phyloP scores from a whole-genome alignment of 139 green algal species.

The Pseudopediastrum boryanum region DNA sequence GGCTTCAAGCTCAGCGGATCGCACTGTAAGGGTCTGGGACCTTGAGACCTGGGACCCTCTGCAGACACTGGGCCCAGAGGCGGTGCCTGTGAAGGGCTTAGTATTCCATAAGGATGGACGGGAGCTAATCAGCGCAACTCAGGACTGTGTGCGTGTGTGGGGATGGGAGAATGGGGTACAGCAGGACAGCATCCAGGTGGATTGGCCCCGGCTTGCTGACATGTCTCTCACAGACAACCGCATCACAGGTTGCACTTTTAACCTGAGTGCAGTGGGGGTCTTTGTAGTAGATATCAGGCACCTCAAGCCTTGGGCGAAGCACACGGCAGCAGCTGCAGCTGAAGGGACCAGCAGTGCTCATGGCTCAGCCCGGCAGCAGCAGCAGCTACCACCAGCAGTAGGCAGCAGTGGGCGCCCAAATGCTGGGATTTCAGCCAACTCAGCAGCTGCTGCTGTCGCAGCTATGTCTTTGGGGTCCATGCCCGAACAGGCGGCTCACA shows the following conservation, averaged over 20 bases:
- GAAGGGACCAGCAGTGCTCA: no score
- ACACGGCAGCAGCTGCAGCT: slow-evolving; percentile 1
- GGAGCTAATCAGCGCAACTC: slow-evolving; percentile 63
- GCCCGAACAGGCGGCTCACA: not conserved
- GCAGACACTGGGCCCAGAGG: slow-evolving; percentile 64
- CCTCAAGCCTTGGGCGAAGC: not conserved
- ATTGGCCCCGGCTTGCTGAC: slow-evolving; percentile 59
- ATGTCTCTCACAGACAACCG: slow-evolving; percentile 48
- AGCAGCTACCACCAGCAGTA: not conserved
- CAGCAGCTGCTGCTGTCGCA: not conserved
- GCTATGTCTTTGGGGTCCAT: no score
- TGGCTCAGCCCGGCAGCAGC: slow-evolving; percentile 5
- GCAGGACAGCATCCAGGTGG: slow-evolving; percentile 70
- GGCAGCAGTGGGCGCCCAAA: no score
- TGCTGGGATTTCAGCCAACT: no score
- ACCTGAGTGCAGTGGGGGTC: slow-evolving; percentile 59
- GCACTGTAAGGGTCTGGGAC: slow-evolving; percentile 82
- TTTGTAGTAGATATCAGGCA: slow-evolving; percentile 53
- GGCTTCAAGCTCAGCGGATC: slow-evolving; percentile 71
- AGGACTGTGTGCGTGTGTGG: slow-evolving; percentile 70
- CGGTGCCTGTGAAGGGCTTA: slow-evolving; percentile 61
- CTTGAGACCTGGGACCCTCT: slow-evolving; percentile 73
- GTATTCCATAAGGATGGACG: slow-evolving; percentile 74
- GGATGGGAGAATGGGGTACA: slow-evolving; percentile 66
- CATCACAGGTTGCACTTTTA: slow-evolving; percentile 63